These are phyloP conservation scores for Ophiocordyceps sinensis DNA, from an alignment of 2,329 filamentous ascomycete species.

Conservation along the genomic window DNA sequence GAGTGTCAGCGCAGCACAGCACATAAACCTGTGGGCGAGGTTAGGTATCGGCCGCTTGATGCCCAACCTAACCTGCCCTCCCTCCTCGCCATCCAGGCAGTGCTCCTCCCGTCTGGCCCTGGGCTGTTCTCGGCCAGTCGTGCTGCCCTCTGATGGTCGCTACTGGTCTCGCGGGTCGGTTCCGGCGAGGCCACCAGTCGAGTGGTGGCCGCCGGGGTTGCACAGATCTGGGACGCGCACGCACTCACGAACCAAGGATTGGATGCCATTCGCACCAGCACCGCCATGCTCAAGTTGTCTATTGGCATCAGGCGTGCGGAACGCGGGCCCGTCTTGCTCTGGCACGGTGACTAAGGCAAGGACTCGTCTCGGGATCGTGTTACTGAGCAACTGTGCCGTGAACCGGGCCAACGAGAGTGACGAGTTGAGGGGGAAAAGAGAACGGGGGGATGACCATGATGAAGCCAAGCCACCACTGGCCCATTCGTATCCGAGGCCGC, in stretches of 20 bases:
- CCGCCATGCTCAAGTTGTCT: background rate
- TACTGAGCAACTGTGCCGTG: background rate
- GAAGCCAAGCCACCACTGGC: no score
- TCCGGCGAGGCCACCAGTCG: constrained; percentile 2
- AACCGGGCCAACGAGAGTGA: background rate
- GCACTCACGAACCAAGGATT: background rate
- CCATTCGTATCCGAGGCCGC: background rate
- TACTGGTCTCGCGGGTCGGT: constrained; percentile 3
- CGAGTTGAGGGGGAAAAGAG: background rate
- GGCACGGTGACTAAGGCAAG: background rate
- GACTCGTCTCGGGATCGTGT: background rate
- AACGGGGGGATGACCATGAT: background rate
- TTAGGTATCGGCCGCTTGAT: constrained; percentile 6
- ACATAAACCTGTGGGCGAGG: background rate
- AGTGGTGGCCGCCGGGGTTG: background rate
- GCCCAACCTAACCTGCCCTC: constrained; percentile 8
- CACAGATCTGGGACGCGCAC: constrained; percentile 1
- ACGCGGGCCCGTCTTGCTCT: background rate
- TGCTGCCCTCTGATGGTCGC: background rate
- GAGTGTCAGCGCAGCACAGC: background rate
- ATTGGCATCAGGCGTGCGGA: background rate
- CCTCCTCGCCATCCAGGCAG: background rate
- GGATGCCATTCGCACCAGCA: background rate
- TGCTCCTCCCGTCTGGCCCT: background rate
- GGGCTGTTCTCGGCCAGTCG: background rate